phyloP scores from a whole-genome alignment of 2,329 filamentous ascomycete species.

The Polychaeton citri region DNA sequence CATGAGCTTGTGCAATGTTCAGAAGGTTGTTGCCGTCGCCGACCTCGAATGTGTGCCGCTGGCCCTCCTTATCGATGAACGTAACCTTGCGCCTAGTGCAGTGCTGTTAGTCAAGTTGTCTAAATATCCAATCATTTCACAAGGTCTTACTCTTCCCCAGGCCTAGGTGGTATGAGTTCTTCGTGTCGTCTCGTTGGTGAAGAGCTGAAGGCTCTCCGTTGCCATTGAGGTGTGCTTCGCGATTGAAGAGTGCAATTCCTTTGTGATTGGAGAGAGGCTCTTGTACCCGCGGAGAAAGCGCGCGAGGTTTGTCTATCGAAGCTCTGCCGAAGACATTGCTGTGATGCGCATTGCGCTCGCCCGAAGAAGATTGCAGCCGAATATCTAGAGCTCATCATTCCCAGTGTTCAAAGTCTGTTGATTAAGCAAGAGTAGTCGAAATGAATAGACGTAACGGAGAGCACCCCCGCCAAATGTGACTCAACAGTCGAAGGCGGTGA shows the following conservation, averaged over 20 bases:
- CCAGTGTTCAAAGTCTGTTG: too few species aligned
- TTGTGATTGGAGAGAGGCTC: too few species aligned
- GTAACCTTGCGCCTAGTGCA: constrained; percentile 57
- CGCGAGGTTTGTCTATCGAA: not conserved
- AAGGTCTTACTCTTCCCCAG: constrained; percentile 68
- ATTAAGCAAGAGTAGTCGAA: too few species aligned
- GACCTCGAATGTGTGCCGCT: constrained; percentile 64
- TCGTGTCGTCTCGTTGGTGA: constrained; percentile 53
- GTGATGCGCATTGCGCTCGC: not conserved
- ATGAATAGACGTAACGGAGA: too few species aligned
- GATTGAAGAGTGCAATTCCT: too few species aligned
- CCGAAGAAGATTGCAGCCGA: not conserved
- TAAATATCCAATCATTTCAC: too few species aligned
- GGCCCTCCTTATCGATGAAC: constrained; percentile 83
- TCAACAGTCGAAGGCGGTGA: too few species aligned
- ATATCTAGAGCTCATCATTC: not conserved
- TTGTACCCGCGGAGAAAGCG: too few species aligned
- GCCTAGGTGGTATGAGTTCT: constrained; percentile 70
- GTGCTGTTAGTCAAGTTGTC: too few species aligned
- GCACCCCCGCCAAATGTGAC: too few species aligned
- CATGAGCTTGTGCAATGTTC: constrained; percentile 87
- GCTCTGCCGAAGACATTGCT: not conserved
- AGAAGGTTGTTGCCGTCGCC: constrained; percentile 81
- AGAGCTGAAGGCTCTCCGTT: constrained; percentile 56
- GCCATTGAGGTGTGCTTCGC: too few species aligned